Evolutionary conservation across 495 filamentous ascomycete genomes (phyloP), one percentile per base, ranked within the genome.

Genomic region (Penicillium cataractarum): DNA sequence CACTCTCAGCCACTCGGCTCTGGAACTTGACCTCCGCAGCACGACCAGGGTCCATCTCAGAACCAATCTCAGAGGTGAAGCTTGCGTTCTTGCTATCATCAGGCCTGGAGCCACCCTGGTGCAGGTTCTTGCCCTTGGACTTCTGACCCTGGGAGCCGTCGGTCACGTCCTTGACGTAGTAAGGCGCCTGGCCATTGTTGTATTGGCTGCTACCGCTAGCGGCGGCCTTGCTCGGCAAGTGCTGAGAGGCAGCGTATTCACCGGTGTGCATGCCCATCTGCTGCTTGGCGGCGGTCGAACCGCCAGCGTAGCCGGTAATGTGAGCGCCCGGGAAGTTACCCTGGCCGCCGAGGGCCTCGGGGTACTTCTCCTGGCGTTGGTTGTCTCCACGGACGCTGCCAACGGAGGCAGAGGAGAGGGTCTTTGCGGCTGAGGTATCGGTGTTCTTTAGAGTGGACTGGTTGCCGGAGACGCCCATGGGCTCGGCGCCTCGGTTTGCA

Each of bases 41-140:
- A 26, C 87, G 73, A n/a, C 84, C 85, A 22, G 88, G 87, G 74
- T 90, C 88, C 60, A 88, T 78, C 59, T 83, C 67, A 7, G 73
- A 74, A 5, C 87, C 88, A 68, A 90, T 85, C 3, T 88, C 84
- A 22, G 76, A 69, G 51, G 69, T 83, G 69, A 86, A 89, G 67
- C 84, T 88, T 17, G 82, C 83, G 59, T 89, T 89, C 21, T 83
- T 79, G 19, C 55, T 72, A 24, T 77, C 70, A 24, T 75, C 62
- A 27, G 72, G 67, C n/a, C 81, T 73, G 68, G 86, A 83, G 0
- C 79, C 84, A 24, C 83, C 83, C 64, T 88, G 85, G 6, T 65
- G 80, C 49, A 88, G 63, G 64, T 84, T 84, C 66, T 76, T 78
- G 27, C 85, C 86, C 52, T 88, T 76, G 4, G 87, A 85, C 75